Evolutionary conservation across 495 filamentous ascomycete species (phyloP), one percentile per base, ranked within the genome.

Genomic region (Friedmanniomyces endolithicus): DNA sequence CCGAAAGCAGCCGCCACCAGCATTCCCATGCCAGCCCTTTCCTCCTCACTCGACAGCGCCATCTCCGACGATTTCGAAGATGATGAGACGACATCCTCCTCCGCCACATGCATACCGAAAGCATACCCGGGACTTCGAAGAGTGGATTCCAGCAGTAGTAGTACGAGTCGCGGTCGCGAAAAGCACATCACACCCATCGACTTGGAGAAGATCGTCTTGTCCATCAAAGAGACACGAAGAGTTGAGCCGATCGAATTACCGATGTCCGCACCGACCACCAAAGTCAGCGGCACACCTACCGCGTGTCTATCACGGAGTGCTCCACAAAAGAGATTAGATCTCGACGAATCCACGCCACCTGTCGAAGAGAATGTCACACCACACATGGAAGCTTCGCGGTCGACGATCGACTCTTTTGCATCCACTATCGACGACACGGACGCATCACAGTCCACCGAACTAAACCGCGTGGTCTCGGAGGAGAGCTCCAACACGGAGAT

Each of bases 161-260:
- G 67, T 50, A 74, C 81, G 41, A 85, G 81, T 61, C 77, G 82
- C 53, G 83, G 84, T 16, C 81, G 78, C 46, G 88, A 95, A 67
- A 86, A 88, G 60, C 92, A 96, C 69, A 94, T 96, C 52, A 92
- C 89, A 0, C 85, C 89, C 1, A 73, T 83, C 56, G 85, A 87
- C 57, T 70, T 96, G 17, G 86, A 94, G 72, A 88, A 89, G 64
- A 92, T 95, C 81, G 85, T 96, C 0, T 77, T 83, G 37, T 87
- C 87, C 53, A 92, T 96, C 64, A 83, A 90, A 64, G 81, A 89
- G 64, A 75, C 75, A 65, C 86, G 86, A 71, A 74, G 74, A 39
- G 74, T 92, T n/a, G 72, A 76, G 60, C 80, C 80, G 50, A 58
- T 2, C 64, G 80, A 20, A 63, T 73, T 49, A 64, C 73, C 29